These are phyloP conservation scores for Suillus hirtellus DNA, from an alignment of 768 basidiomycete species.

Conservation along the genomic window DNA sequence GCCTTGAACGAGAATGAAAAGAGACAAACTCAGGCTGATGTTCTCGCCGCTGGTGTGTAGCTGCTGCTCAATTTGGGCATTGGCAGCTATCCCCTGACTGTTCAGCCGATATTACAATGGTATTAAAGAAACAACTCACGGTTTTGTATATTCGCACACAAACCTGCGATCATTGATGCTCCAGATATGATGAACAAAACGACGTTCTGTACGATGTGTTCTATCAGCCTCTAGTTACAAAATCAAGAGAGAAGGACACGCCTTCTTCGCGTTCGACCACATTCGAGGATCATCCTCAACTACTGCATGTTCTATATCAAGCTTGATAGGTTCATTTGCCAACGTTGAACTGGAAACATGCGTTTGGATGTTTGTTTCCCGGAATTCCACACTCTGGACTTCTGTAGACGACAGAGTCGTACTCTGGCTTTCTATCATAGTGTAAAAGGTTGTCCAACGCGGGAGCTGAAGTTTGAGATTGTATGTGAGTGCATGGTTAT, in stretches of 20 bases:
- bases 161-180: slow-evolving; percentile 28
- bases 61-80: slow-evolving; percentile 59
- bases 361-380: not conserved
- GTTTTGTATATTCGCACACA: slow-evolving; percentile 29
- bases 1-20: slow-evolving; percentile 75
- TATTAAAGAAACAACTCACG: slow-evolving; percentile 19
- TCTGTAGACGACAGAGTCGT: slow-evolving; percentile 7
- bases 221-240: no score
- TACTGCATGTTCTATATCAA: slow-evolving; percentile 37
- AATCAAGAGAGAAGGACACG: slow-evolving; percentile 19
- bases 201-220: slow-evolving; percentile 17
- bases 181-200: slow-evolving; percentile 29
- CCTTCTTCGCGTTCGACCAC: slow-evolving; percentile 60
- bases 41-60: slow-evolving; percentile 61
- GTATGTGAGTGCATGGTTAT: not conserved
- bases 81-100: slow-evolving; percentile 51
- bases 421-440: slow-evolving; percentile 10
- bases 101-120: not conserved
- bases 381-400: not conserved
- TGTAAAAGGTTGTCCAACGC: not conserved
- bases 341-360: not conserved
- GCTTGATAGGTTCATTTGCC: slow-evolving; percentile 1
- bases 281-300: slow-evolving; percentile 62
- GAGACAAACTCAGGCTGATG: slow-evolving; percentile 67
- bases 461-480: not conserved